Evolutionary conservation across 495 filamentous ascomycete species (phyloP), one percentile per base, ranked within the genome.

Genomic region (Penicillium dipodomyicola): DNA sequence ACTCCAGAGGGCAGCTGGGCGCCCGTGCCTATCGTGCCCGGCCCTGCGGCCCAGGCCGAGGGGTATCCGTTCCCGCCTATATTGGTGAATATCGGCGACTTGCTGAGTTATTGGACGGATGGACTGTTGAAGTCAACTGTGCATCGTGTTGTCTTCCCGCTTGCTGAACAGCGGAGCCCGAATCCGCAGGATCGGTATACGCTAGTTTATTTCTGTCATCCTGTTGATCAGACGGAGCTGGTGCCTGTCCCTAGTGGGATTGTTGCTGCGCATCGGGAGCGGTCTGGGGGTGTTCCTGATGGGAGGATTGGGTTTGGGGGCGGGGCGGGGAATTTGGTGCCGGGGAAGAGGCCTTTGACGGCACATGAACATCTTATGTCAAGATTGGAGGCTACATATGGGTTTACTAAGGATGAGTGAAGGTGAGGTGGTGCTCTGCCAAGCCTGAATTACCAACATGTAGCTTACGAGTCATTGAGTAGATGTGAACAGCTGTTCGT

Each of bases 131-230:
- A 87, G 59, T 89, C 84, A 45, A 96, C 94, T 0, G 86, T 97
- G 19, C 94, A 97, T 65, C 77, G 94, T 27, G 94, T 98, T 19
- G 82, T 95, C 12, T 95, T 95, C 49, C 85, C 91, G 0, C 57
- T 75, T 6, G 59, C 65, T 1, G 76, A 79, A 55, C 73, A 72
- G 59, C 63, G 52, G 45, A 61, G 62, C 20, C 71, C 64, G 7
- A 75, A 74, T 7, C 76, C 78, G 4, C 82, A 82, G 56, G 91
- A 96, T 70, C 73, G 93, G 52, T 97, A 96, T 69, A 91, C 86
- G 49, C 86, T 97, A 57, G 94, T 84, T 12, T 97, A 89, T 65
- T 97, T 97, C 66, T 96, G 91, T 60, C 93, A 97, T 72, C 94
- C 93, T 12, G 72, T 86, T 19, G 82, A 91, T 62, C 69, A 77